Conservation (phyloP, 2,329 filamentous ascomycete genomes). For the Meredithiella fracta region DNA sequence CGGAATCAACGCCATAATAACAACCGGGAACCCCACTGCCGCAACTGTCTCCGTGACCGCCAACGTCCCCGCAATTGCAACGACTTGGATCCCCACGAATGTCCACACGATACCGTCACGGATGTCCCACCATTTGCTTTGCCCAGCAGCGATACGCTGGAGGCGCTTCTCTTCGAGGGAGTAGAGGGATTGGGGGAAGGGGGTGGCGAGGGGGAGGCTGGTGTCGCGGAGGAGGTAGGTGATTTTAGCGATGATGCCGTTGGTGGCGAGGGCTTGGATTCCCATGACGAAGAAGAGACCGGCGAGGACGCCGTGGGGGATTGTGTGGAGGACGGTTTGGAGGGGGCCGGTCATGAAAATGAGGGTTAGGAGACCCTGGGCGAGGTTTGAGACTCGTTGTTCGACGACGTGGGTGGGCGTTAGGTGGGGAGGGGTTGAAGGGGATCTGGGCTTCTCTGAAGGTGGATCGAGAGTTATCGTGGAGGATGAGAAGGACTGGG, state of each 20-base stretch:
- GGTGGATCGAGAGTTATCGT: not conserved
- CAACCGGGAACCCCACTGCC: constrained; percentile 63
- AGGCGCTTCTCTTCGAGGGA: not conserved
- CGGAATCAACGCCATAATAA: constrained; percentile 55
- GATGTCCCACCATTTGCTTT: not conserved
- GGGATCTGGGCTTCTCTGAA: constrained; percentile 29
- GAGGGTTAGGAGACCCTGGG: constrained; percentile 60
- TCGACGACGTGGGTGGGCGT: constrained; percentile 51
- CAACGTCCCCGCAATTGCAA: constrained; percentile 62
- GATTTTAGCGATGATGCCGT: constrained; percentile 62
- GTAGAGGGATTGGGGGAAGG: not conserved
- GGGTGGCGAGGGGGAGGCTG: constrained; percentile 6
- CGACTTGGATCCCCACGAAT: constrained; percentile 51
- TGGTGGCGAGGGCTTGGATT: constrained; percentile 56
- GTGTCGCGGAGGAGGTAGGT: constrained; percentile 51
- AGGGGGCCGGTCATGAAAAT: constrained; percentile 65
- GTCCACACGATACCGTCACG: constrained; percentile 51
- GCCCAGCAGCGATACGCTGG: not conserved
- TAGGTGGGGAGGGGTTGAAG: constrained; percentile 24
- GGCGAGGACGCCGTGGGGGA: constrained; percentile 64
- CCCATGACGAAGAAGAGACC: constrained; percentile 79
- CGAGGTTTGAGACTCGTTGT: constrained; percentile 63
- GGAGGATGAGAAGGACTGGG: not conserved
- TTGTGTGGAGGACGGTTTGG: constrained; percentile 56
- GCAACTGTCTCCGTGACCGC: constrained; percentile 72